Base-by-base conservation (phyloP, 768 basidiomycete species). In the Termitomyces titanicus region DNA sequence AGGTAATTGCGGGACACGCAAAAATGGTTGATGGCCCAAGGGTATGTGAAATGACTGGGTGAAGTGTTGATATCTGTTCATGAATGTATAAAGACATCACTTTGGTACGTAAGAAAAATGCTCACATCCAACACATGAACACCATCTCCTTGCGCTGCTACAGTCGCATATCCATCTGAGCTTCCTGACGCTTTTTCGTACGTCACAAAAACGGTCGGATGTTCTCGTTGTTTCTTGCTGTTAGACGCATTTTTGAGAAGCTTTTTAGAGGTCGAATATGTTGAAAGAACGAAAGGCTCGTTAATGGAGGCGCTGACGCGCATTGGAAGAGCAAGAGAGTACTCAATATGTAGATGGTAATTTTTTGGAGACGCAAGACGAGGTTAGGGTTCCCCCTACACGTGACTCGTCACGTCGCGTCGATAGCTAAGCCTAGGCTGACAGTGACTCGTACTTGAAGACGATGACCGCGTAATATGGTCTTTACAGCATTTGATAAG, bases 61-160 rank as follows among this genome's bases (percentile, higher is more conserved):
- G 87, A 3, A 87, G 72, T 39, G 80, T 80, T 29, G 82, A 77
- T 22, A 85, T 73, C 88, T 89, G 51, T 29, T 43, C 18, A 10
- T 29, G 17, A 45, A 48, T 13, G 3, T 33, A 49, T 35, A 47
- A 22, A 53, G 45, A 34, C 51, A 44, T 39, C 52, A 34, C 9
- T 12, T 53, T 10, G 45, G 40, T 22, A n/a, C 15, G 9, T 12
- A 17, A 37, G 58, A 47, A 47, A 53, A 31, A 33, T 18, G 74
- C 79, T 62, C 64, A 91, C 89, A 66, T 92, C 86, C 55, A 88
- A 68, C 43, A 92, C 66, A 69, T 92, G 88, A 37, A 92, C 72
- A 29, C 90, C 90, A 53, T 92, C 88, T 58, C 78, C 80, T 57
- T 90, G 88, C 12, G 78, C 85, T 13, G 87, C 79, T 52, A 89